phyloP scores from a whole-genome alignment of 352 stramenopile genomes.

The Globisporangium alternatum region DNA sequence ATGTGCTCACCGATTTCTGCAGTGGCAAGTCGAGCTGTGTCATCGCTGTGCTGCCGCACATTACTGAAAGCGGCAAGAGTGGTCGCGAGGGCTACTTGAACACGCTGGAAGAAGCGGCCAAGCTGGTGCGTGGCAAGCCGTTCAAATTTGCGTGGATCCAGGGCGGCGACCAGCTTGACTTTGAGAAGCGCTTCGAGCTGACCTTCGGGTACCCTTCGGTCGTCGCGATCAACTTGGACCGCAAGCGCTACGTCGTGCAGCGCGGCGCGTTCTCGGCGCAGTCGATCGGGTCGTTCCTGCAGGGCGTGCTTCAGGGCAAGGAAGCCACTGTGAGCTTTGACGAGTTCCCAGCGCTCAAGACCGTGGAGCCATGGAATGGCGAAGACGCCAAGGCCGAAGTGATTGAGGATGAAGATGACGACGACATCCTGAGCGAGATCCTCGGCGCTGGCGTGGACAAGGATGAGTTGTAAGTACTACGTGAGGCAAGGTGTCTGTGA shows the following conservation, averaged over 20 bases:
- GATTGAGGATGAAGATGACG: slow-evolving; percentile 79
- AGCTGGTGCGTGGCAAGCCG: slow-evolving; percentile 86
- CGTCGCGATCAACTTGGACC: slow-evolving; percentile 85
- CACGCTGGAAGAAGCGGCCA: slow-evolving; percentile 77
- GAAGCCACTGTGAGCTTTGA: slow-evolving; percentile 64
- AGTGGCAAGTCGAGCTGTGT: slow-evolving; percentile 88
- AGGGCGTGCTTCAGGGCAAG: slow-evolving; percentile 65
- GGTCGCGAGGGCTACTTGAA: slow-evolving; percentile 84
- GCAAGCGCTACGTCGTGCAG: slow-evolving; percentile 83
- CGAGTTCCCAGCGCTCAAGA: slow-evolving; percentile 59
- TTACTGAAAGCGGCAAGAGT: slow-evolving; percentile 84
- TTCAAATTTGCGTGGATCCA: slow-evolving; percentile 92
- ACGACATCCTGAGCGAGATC: slow-evolving; percentile 88
- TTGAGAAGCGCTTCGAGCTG: slow-evolving; percentile 86
- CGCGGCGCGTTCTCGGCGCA: slow-evolving; percentile 64
- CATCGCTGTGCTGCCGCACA: slow-evolving; percentile 87
- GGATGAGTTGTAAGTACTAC: slow-evolving; percentile 65
- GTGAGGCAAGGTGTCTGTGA: background rate
- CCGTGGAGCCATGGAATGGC: slow-evolving; percentile 74
- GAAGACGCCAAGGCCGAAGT: slow-evolving; percentile 73
- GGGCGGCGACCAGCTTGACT: slow-evolving; percentile 76
- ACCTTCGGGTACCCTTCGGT: slow-evolving; percentile 91
- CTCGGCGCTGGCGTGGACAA: slow-evolving; percentile 51
- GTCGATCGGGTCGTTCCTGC: slow-evolving; percentile 72
- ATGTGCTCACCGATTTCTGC: slow-evolving; percentile 78